Base-by-base conservation (phyloP, 768 basidiomycete species). In the Nidularia pulvinata region DNA sequence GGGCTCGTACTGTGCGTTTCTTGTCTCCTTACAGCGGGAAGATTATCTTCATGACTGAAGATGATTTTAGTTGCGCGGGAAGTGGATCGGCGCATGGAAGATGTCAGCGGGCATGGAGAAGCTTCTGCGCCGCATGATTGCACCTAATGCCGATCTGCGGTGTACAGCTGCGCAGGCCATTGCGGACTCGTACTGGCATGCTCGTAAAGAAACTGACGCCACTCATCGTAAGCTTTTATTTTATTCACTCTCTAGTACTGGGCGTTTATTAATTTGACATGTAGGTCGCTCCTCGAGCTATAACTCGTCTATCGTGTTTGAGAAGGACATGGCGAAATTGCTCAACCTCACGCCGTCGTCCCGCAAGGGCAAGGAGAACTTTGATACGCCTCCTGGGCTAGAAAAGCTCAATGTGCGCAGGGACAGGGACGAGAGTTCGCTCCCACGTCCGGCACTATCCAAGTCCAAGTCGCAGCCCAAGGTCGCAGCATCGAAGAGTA, bases 41-140 rank as follows among this genome's bases (percentile, higher is more conserved):
- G n/a, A 46, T 7, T 42, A 25, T 44, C 6, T 13, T 32, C 6
- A 10, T 19, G 2, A 11, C 10, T 46, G 35, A 47, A 9, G 16
- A 33, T 33, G 1, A 45, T 50, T 35, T 6, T 47, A 89, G 86
- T 73, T 91, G 55, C 80, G 82, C 2, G 94, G 94, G 9, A 86
- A 85, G 63, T 98, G 95, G 95, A 78, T 95, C 10, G 94, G 95
- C 39, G 79, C 74, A 33, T 91, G 90, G 85, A 75, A 78, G 45
- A 86, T 90, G 77, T 83, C 85, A 5, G 76, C 76, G 48, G 70
- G 77, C 64, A 71, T 82, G 49, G 91, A 94, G 67, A 79, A 72
- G 55, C 73, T 93, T 50, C 69, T 94, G 11, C 79, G 81, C n/a
- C 72, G 86, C 48, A 93, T 94, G 92, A 78, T 92, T 30, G 73